Conservation (phyloP, 139 green algal species). For the Pseudopediastrum boryanum region DNA sequence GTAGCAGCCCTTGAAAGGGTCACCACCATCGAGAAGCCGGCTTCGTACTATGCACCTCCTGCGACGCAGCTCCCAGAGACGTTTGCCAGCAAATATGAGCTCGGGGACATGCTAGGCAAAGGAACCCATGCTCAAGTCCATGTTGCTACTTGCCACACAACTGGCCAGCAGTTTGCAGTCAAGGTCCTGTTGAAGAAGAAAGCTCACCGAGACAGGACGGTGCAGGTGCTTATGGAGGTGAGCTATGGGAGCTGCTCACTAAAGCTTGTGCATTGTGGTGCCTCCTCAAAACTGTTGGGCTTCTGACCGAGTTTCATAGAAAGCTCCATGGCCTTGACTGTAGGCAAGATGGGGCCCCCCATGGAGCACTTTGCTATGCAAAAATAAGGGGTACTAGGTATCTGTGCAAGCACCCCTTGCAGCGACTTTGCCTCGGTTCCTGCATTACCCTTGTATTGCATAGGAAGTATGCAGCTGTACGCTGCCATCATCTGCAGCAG, state of each 20-base stretch:
- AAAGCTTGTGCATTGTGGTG: neutral
- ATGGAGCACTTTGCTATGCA: neutral
- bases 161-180: conserved; percentile 17
- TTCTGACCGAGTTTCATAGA: neutral
- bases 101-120: conserved; percentile 23
- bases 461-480: too few species aligned
- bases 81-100: too few species aligned
- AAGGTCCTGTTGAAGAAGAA: conserved; percentile 31
- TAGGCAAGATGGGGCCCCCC: neutral
- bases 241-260: neutral
- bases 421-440: too few species aligned
- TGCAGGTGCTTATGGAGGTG: conserved; percentile 14
- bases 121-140: conserved; percentile 20
- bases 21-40: too few species aligned
- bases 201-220: conserved; percentile 14
- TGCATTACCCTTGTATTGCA: too few species aligned
- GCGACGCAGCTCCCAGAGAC: too few species aligned
- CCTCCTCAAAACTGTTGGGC: neutral
- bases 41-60: too few species aligned
- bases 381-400: neutral
- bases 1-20: too few species aligned
- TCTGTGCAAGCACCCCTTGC: too few species aligned
- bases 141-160: conserved; percentile 7
- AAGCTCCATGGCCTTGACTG: neutral
- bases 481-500: too few species aligned